Evolutionary conservation across 1,284 basidiomycete genomes (phyloP).

Genomic region (Austroboletus novae-zelandiae): DNA sequence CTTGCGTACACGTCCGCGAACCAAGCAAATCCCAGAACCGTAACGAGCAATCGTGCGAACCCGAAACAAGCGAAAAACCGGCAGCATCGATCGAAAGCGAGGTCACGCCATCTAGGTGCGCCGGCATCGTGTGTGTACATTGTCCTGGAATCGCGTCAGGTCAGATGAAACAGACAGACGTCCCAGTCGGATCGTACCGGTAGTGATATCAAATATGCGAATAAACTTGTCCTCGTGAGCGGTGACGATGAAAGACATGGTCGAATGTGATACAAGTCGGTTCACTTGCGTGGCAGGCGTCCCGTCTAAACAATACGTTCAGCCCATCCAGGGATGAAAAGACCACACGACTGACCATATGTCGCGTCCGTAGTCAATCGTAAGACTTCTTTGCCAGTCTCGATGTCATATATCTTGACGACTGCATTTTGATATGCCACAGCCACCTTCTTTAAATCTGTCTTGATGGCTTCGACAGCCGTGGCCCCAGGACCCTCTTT

Average conservation of each 20-base stretch:
- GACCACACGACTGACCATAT: constrained; percentile 52
- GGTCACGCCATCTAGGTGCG: constrained; percentile 90
- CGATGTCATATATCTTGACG: constrained; percentile 89
- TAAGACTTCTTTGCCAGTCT: constrained; percentile 77
- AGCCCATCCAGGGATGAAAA: background rate
- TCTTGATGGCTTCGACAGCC: constrained; percentile 76
- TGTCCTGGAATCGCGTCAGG: constrained; percentile 47
- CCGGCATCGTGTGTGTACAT: constrained; percentile 86
- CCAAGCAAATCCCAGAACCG: constrained; percentile 95
- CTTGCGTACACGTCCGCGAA: constrained; percentile 80
- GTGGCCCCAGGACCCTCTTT: constrained; percentile 70
- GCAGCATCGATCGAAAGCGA: constrained; percentile 87
- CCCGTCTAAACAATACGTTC: constrained; percentile 50
- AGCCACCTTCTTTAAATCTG: constrained; percentile 76
- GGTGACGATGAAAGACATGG: constrained; percentile 83
- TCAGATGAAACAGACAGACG: constrained; percentile 4
- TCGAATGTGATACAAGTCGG: constrained; percentile 87
- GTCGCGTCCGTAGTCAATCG: constrained; percentile 67
- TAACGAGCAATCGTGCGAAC: constrained; percentile 90
- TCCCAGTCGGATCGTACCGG: constrained; percentile 51
- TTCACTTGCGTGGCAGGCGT: constrained; percentile 82
- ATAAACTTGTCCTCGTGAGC: constrained; percentile 95
- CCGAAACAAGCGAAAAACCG: constrained; percentile 85
- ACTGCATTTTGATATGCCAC: constrained; percentile 90
- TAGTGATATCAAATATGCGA: constrained; percentile 82